Evolutionary conservation across 2,329 filamentous ascomycete genomes (phyloP).

Genomic region (Fusarium secorum): DNA sequence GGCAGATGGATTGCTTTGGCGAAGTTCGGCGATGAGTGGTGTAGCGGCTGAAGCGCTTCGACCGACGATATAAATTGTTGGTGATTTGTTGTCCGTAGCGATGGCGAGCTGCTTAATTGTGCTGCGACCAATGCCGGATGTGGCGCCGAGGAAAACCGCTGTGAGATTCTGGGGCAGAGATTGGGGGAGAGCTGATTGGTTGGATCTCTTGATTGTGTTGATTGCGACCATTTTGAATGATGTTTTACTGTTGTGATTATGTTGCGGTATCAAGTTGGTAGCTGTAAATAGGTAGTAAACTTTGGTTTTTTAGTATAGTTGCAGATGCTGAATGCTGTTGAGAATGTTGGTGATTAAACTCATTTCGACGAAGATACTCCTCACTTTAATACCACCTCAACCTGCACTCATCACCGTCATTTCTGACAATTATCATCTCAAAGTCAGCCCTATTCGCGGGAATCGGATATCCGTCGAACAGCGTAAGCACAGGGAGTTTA

Average conservation of each 20-base stretch:
- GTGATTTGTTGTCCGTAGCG: slow-evolving; percentile 1
- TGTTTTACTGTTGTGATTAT: not conserved
- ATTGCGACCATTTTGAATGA: slow-evolving; percentile 18
- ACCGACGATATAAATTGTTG: slow-evolving; percentile 54
- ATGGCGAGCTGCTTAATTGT: slow-evolving; percentile 21
- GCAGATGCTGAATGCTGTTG: too few species aligned
- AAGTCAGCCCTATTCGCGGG: not conserved
- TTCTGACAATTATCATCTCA: not conserved
- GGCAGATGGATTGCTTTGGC: slow-evolving; percentile 52
- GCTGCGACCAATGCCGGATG: slow-evolving; percentile 29
- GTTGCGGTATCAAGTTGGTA: too few species aligned
- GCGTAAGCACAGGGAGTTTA: not conserved
- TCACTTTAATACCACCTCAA: not conserved
- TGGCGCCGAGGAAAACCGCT: slow-evolving; percentile 28
- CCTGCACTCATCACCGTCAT: not conserved
- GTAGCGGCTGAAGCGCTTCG: slow-evolving; percentile 49
- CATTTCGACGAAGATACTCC: not conserved
- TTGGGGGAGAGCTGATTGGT: not conserved
- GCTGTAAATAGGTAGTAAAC: too few species aligned
- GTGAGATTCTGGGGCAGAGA: slow-evolving; percentile 7
- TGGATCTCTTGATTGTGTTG: slow-evolving; percentile 15
- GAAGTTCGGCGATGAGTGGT: slow-evolving; percentile 52
- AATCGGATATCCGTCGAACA: slow-evolving; percentile 9
- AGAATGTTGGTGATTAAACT: not conserved
- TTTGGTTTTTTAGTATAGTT: too few species aligned